A percentile compares a stretch with the other conserved stretches of the same genome.
These are phyloP conservation scores for Thalassiosira livingstoniorum DNA, from an alignment of 352 stramenopile genomes.

Conservation along the genomic window DNA sequence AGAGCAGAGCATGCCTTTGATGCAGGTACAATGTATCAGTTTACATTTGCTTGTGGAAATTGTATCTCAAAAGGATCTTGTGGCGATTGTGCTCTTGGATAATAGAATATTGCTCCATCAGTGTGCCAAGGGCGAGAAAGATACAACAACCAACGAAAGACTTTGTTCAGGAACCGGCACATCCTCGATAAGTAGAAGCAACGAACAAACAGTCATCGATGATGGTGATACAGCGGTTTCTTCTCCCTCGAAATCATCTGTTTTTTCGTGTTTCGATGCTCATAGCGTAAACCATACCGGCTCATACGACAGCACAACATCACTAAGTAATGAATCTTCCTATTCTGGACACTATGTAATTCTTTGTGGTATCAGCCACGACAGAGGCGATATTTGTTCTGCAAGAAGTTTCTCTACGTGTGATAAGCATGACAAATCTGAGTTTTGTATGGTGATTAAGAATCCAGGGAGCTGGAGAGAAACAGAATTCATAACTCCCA, in stretches of 20 bases:
- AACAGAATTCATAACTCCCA: slow-evolving; percentile 53
- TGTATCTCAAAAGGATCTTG: slow-evolving; percentile 58
- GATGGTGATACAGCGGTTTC: not conserved
- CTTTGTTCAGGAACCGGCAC: not conserved
- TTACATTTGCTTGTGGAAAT: slow-evolving; percentile 60
- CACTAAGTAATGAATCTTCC: not conserved
- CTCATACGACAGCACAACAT: slow-evolving; percentile 1
- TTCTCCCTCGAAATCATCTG: not conserved
- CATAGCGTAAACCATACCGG: slow-evolving; percentile 18
- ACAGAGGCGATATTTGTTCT: slow-evolving; percentile 49
- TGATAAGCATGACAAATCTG: slow-evolving; percentile 10
- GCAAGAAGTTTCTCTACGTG: slow-evolving; percentile 33
- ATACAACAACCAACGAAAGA: not conserved
- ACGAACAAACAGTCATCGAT: not conserved
- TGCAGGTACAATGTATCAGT: slow-evolving; percentile 46
- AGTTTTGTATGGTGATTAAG: slow-evolving; percentile 71
- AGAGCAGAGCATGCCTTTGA: slow-evolving; percentile 39
- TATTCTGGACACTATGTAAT: slow-evolving; percentile 83
- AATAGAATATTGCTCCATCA: slow-evolving; percentile 67
- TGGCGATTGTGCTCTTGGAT: slow-evolving; percentile 76
- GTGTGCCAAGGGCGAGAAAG: slow-evolving; percentile 6
- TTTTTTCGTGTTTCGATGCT: not conserved
- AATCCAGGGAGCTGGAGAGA: slow-evolving; percentile 67
- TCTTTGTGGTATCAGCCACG: slow-evolving; percentile 66
- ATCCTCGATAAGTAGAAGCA: not conserved